A percentile compares a stretch with the other conserved stretches of the same genome.
Evolutionary conservation across 495 filamentous ascomycete species (phyloP).

Genomic region (Cercophora newfieldiana): DNA sequence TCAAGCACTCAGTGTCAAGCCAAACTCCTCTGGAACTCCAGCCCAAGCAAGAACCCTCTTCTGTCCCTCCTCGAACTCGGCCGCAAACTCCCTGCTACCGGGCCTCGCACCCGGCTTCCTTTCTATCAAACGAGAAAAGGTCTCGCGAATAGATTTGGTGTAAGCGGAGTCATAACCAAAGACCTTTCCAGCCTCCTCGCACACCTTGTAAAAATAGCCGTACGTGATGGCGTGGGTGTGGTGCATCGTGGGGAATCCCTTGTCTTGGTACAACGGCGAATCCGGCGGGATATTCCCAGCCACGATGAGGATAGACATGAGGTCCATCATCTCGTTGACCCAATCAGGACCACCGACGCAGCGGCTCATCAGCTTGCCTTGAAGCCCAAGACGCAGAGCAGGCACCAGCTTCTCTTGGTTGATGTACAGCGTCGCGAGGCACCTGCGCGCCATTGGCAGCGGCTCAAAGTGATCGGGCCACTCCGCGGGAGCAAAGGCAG

Average conservation of each 20-base stretch:
- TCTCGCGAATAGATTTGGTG: constrained; percentile 15
- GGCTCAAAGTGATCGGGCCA: constrained; percentile 31
- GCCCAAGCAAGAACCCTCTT: constrained; percentile 25
- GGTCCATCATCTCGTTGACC: constrained; percentile 28
- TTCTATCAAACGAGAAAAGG: constrained; percentile 5
- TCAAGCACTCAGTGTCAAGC: background rate
- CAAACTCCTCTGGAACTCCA: constrained; percentile 5
- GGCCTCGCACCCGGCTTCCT: constrained; percentile 6
- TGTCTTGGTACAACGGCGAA: constrained; percentile 1
- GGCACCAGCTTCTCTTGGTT: constrained; percentile 12
- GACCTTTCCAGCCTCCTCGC: constrained; percentile 6
- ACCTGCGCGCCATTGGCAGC: constrained; percentile 20
- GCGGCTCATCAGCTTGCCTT: constrained; percentile 18
- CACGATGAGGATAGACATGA: constrained; percentile 14
- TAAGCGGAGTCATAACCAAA: constrained; percentile 24
- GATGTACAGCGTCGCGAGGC: constrained; percentile 22
- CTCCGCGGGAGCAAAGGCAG: background rate
- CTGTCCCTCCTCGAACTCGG: constrained; percentile 22
- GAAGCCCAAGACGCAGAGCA: constrained; percentile 24
- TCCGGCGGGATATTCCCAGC: constrained; percentile 9
- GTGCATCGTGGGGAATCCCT: constrained; percentile 4
- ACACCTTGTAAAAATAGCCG: constrained; percentile 23
- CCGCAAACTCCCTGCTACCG: constrained; percentile 20
- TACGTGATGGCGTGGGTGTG: constrained; percentile 22
- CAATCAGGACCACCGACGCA: constrained; percentile 18